Evolutionary conservation across 202 grass and related monocot species (phyloP), one percentile per base, ranked within the genome.

Genomic region (Carex arenaria): DNA sequence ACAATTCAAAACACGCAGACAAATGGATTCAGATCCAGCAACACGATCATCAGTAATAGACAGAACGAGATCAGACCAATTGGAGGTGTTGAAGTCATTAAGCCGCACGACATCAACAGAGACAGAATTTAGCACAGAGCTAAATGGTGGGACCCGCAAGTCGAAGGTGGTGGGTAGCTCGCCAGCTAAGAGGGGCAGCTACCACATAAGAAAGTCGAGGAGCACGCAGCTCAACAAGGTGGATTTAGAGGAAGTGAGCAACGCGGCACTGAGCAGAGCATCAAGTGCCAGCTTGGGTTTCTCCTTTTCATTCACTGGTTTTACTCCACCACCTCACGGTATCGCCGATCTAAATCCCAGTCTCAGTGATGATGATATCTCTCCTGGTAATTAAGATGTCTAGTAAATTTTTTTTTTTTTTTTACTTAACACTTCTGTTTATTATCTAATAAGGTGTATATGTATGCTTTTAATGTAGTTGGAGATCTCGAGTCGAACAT

Each of bases 221-320:
- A 98, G 96, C 78, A 90, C 78, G 53, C 96, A 98, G 86, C 89
- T 95, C 47, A 93, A 61, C 68, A 80, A 94, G 61, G 94, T 94
- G 84, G 47, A 84, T 67, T 89, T 95, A 32, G 96, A 98, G 49
- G 93, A 95, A 32, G 88, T 98, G 47, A 85, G 85, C 76, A 54
- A 89, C 4, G 86, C 93, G 10, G 96, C 93, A 61, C 89, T 98
- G 82, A 98, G 96, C 91, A 86, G 96, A 81, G 96, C 96, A 4
- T 98, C 96, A 78, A 98, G 96, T 85, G 96, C 96, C 67, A 95
- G 96, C 91, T 90, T 98, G 75, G 96, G 96, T 31, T 95, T 98
- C 88, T 98, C 96, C 72, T 92, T 98, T 71, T 93, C 96, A 57
- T 98, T 98, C 85, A 95, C 96, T 14, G 96, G 96, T 10, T 98